phyloP scores from a whole-genome alignment of 257 asterid genomes.

The Plantago major region DNA sequence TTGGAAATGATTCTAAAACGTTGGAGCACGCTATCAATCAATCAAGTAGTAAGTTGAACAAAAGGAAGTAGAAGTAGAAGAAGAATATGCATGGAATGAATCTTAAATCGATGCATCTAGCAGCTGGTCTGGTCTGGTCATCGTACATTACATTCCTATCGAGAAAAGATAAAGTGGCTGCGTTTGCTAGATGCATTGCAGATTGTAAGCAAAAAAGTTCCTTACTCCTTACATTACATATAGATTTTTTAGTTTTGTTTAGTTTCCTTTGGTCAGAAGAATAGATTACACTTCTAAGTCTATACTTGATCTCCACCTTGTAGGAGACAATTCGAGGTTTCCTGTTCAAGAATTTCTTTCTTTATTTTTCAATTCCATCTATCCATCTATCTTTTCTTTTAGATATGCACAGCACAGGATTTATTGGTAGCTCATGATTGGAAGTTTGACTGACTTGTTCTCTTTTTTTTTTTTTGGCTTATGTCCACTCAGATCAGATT shows the following conservation, averaged over 20 bases:
- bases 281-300: not conserved
- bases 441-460: constrained; percentile 16
- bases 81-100: not conserved
- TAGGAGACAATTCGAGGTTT: constrained; percentile 37
- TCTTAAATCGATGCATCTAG: not conserved
- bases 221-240: too few relatives aligned
- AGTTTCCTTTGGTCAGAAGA: constrained; percentile 30
- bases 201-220: too few relatives aligned
- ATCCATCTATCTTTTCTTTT: too few relatives aligned
- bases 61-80: not conserved
- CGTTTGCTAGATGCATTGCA: too few relatives aligned
- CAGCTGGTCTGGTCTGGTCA: too few relatives aligned
- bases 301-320: constrained; percentile 11
- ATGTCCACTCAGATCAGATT: constrained; percentile 5
- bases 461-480: not conserved
- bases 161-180: constrained; percentile 14
- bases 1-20: not conserved
- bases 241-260: too few relatives aligned
- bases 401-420: too few relatives aligned
- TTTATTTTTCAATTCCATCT: not conserved
- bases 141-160: not conserved
- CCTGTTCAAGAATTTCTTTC: constrained; percentile 8
- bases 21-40: constrained; percentile 8
- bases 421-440: not conserved
- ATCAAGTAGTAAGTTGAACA: not conserved